Conservation (phyloP, 176 grass and related monocot species). For the Phoenix roebelenii region DNA sequence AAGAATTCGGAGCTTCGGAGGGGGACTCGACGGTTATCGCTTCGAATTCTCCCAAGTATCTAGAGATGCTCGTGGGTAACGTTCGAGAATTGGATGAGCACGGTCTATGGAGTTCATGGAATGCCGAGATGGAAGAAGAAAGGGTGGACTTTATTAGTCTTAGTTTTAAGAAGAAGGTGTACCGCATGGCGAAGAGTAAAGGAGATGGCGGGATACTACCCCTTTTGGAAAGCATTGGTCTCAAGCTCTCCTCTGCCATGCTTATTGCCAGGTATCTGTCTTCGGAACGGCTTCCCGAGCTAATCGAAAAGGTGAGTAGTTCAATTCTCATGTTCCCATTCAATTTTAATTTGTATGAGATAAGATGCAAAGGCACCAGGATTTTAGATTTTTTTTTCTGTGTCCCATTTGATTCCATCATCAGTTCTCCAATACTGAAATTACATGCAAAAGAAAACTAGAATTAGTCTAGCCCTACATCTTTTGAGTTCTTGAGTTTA, state of each 20-base stretch:
- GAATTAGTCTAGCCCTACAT: too few species aligned
- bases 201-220: constrained; percentile 55
- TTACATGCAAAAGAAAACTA: too few species aligned
- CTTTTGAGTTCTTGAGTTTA: too few species aligned
- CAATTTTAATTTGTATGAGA: too few species aligned
- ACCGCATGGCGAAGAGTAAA: constrained; percentile 76
- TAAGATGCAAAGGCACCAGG: too few species aligned
- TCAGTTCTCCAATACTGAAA: too few species aligned
- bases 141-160: constrained; percentile 31
- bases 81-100: constrained; percentile 65
- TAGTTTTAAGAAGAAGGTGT: constrained; percentile 71
- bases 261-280: constrained; percentile 55
- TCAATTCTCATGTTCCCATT: background rate
- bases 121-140: constrained; percentile 16
- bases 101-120: constrained; percentile 74
- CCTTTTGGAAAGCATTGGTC: constrained; percentile 66
- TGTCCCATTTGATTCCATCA: too few species aligned
- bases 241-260: constrained; percentile 67
- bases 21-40: constrained; percentile 38
- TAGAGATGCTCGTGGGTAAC: constrained; percentile 54
- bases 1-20: constrained; percentile 37
- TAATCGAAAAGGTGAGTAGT: constrained; percentile 45
- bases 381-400: too few species aligned
- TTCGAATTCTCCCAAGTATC: constrained; percentile 36
- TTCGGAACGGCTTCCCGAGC: constrained; percentile 38